Evolutionary conservation across 2,329 filamentous ascomycete genomes (phyloP), one percentile per base, ranked within the genome.

Genomic region (Colletotrichum australisinense): DNA sequence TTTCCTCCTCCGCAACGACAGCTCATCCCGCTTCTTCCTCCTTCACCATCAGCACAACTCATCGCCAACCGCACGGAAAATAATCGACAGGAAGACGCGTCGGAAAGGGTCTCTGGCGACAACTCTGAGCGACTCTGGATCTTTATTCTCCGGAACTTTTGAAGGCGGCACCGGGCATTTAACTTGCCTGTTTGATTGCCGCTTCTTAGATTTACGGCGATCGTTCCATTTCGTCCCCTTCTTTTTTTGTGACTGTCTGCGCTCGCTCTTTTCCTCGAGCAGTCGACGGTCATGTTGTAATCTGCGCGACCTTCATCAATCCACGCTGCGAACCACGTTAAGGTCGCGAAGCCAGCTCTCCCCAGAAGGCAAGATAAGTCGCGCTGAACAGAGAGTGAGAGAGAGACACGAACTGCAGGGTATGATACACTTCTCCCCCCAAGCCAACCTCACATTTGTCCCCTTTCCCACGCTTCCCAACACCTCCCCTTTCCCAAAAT

Each of bases 1-100:
- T 78, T 79, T 79, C 71, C 63, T 71, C 69, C 69, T 75, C 65
- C 57, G 63, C 69, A 63, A 66, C 69, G 67, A 73, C 68, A 63
- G 26, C 67, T 58, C 26, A 55, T 56, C 58, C 60, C 26, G 55
- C 63, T 69, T 65, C 63, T 74, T 46, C 66, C 59, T 76, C 70
- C 69, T 71, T 71, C 70, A 76, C 56, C 76, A 67, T 64, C 71
- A 69, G 58, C 73, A 63, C 32, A 68, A 71, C 59, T 32, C 32
- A 70, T 46, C 58, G 46, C 26, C 66, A 59, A 67, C 58, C 42
- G 30, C 35, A 64, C 70, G 53, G 63, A 69, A 57, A 56, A 53
- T 55, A 74, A 70, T 38, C 73, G 65, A 67, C 66, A 63, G 66
- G 62, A 71, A 67, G 28, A 63, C 63, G 63, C 67, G 73, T 64